These are phyloP conservation scores for Globisporangium canariense DNA, from an alignment of 352 stramenopile genomes.

Conservation along the genomic window DNA sequence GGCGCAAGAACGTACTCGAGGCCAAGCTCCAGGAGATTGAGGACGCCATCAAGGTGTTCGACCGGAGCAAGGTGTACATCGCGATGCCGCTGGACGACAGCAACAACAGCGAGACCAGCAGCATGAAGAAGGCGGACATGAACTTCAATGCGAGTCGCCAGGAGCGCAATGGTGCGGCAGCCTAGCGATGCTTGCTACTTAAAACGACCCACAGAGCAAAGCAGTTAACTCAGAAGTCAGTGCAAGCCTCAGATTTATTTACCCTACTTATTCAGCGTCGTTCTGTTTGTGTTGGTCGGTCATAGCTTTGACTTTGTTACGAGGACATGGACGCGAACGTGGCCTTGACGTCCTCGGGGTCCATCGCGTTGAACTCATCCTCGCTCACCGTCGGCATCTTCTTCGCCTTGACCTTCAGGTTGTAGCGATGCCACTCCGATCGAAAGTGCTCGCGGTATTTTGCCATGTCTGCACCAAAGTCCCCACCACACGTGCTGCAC, in stretches of 20 bases:
- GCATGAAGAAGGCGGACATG: slow-evolving; percentile 17
- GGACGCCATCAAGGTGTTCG: slow-evolving; percentile 87
- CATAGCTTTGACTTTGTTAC: slow-evolving; percentile 17
- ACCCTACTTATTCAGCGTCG: not conserved
- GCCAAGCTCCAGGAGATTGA: slow-evolving; percentile 87
- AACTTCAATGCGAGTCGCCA: slow-evolving; percentile 19
- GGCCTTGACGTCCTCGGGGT: slow-evolving; percentile 48
- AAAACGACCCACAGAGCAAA: not conserved
- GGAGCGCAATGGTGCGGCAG: not conserved
- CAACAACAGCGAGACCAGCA: not conserved
- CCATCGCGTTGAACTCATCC: slow-evolving; percentile 52
- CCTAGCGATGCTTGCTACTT: not conserved
- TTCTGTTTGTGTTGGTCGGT: not conserved
- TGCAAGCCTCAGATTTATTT: not conserved
- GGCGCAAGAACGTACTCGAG: slow-evolving; percentile 79
- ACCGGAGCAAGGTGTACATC: slow-evolving; percentile 84
- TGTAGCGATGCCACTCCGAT: slow-evolving; percentile 96
- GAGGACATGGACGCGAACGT: slow-evolving; percentile 74
- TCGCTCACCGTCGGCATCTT: slow-evolving; percentile 73
- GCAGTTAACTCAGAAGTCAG: not conserved
- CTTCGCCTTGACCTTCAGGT: slow-evolving; percentile 95
- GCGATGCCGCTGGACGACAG: slow-evolving; percentile 29
- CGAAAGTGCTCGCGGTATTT: slow-evolving; percentile 94
- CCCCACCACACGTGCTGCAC: slow-evolving; percentile 92
- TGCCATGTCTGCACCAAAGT: slow-evolving; percentile 81